Conservation (phyloP, 257 asterid species). For the Solanum etuberosum region DNA sequence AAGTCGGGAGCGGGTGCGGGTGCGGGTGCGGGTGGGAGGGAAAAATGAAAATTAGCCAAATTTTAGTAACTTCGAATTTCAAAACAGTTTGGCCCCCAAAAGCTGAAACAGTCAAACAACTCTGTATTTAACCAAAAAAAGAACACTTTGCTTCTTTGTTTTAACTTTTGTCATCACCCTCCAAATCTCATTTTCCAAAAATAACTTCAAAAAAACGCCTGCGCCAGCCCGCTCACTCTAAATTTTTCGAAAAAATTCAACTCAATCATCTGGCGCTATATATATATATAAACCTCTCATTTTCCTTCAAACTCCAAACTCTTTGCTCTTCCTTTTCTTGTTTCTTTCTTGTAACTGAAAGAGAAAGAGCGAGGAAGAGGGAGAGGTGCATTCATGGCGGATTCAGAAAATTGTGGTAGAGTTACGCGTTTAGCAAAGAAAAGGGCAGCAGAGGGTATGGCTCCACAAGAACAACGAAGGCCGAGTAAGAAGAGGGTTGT, state of each 20-base stretch:
- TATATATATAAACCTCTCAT: background rate
- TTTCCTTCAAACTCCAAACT: background rate
- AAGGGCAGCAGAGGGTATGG: conserved; percentile 46
- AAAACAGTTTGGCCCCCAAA: background rate
- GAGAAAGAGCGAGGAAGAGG: background rate
- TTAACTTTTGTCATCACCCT: background rate
- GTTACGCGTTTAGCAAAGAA: conserved; percentile 75
- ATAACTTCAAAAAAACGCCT: background rate
- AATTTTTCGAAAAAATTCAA: conserved; percentile 10
- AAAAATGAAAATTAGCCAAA: conserved; percentile 6
- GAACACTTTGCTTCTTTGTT: background rate
- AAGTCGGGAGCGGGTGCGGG: background rate
- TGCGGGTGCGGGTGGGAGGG: background rate
- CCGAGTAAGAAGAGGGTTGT: conserved; percentile 59
- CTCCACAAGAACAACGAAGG: background rate
- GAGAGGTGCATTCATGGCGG: conserved; percentile 36
- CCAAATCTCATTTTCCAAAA: background rate
- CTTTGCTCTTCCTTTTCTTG: background rate
- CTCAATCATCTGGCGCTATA: conserved; percentile 25
- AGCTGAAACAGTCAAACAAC: background rate
- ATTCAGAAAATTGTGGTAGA: conserved; percentile 46
- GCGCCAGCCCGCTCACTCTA: background rate
- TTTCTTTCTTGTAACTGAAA: background rate
- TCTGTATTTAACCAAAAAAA: background rate
- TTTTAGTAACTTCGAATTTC: conserved; percentile 8